Evolutionary conservation across 2,329 filamentous ascomycete genomes (phyloP), one percentile per base, ranked within the genome.

Genomic region (Fusarium anguioides): DNA sequence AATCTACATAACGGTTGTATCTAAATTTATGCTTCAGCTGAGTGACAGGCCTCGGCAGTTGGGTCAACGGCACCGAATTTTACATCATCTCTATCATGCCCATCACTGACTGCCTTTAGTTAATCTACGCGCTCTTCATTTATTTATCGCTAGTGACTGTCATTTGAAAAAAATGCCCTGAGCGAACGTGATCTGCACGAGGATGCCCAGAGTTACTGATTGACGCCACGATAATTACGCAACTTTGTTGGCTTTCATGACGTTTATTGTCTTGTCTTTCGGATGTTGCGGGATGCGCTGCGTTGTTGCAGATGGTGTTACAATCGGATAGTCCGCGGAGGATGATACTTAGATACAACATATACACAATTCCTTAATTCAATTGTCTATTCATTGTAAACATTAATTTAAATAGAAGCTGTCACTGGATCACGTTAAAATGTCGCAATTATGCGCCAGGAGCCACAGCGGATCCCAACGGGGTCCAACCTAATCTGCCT

Each of bases 21-120:
- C 44, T 63, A 50, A 27, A 42, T 36, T 51, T 48, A 57, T 56
- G 29, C 52, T 59, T 45, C 61, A 64, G 61, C 65, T 70, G 54
- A 61, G 49, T 29, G 27, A 14, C 33, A 50, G 50, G 44, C 29
- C 48, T 54, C 51, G 26, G 44, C 31, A 60, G 41, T 42, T 58
- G 42, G 31, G 29, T 35, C 17, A 31, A 14, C 15, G n/a, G 31
- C 20, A 23, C 23, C 21, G 23, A 41, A 26, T 58, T 26, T 31
- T 54, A 53, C 31, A 39, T 39, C 31, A 39, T n/a, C 18, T 35
- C 14, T n/a, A 18, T 40, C n/a, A n/a, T n/a, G n/a, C n/a, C n/a
- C 39, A 12, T 35, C 39, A 33, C 15, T 39, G 33, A 35, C 17
- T 29, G 12, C 45, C 23, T 37, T 44, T 31, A 5, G 33, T 11